phyloP scores from a whole-genome alignment of 345 rosid genomes.

The Clarkia xantiana region DNA sequence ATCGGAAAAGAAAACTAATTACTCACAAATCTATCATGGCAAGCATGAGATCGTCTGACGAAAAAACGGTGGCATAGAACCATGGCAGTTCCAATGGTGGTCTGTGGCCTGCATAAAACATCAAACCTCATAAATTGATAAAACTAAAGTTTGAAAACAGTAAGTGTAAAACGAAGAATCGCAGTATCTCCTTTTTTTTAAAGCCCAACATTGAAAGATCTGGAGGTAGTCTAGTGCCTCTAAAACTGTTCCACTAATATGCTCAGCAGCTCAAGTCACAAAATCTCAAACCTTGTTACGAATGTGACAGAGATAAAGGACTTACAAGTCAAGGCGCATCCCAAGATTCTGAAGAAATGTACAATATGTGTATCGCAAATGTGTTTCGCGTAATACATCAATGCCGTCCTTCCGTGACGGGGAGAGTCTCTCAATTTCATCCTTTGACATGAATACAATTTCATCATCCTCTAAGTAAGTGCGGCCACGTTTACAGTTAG shows the following conservation, averaged over 20 bases:
- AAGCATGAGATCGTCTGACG: slow-evolving; percentile 67
- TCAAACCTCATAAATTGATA: too few species aligned
- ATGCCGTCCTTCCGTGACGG: slow-evolving; percentile 84
- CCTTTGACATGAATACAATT: slow-evolving; percentile 48
- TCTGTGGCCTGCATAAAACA: slow-evolving; percentile 46
- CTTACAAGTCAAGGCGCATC: slow-evolving; percentile 55
- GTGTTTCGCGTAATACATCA: slow-evolving; percentile 48
- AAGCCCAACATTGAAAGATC: too few species aligned
- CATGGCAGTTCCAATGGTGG: slow-evolving; percentile 68
- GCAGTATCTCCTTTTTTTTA: too few species aligned
- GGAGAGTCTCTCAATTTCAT: slow-evolving; percentile 57
- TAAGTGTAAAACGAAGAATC: too few species aligned
- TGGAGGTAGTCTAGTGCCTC: too few species aligned
- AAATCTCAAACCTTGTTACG: too few species aligned
- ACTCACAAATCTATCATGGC: slow-evolving; percentile 77
- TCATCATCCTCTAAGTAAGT: slow-evolving; percentile 51
- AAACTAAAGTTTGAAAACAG: too few species aligned
- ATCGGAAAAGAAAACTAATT: too few species aligned
- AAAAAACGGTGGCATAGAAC: slow-evolving; percentile 74
- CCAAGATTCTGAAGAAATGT: slow-evolving; percentile 60
- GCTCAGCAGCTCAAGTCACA: too few species aligned
- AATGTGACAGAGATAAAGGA: slow-evolving; percentile 2
- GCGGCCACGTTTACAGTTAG: slow-evolving; percentile 38
- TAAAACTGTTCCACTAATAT: too few species aligned
- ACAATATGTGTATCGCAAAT: slow-evolving; percentile 71